Base-by-base conservation (phyloP, 768 basidiomycete species). In the Termitomyces sp. region DNA sequence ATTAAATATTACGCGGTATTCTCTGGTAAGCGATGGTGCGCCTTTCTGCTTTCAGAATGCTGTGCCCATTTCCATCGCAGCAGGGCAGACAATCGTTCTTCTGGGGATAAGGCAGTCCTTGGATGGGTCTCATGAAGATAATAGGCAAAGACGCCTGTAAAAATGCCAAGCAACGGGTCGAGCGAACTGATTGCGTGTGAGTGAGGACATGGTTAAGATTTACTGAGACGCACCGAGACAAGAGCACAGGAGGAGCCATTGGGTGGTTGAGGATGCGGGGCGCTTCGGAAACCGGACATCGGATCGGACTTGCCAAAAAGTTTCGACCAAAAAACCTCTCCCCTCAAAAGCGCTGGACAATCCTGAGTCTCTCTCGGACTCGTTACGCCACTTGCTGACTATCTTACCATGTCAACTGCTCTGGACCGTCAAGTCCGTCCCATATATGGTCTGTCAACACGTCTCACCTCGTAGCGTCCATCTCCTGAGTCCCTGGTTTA, bases 341-440 rank as follows among this genome's bases (percentile, higher is more conserved):
- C 35, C 16, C 14, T 16, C 9, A 40, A 40, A 28, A 57, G n/a
- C 30, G 36, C 20, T 23, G 26, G 43, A 46, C 46, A 49, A 30
- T 41, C 7, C 23, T 23, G 13, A 26, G 36, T 32, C 36, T 55
- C 16, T 54, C 20, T 32, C 7, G 32, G 50, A 20, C 20, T 50
- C 26, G 14, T 14, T 28, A 16, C 51, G 20, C 16, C 12, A 30
- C 26, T 35, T 5, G 5, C 38, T 6, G 16, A 20, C 36, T 49
- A 16, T 26, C 13, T 50, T 51, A 8, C 26, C 47, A 86, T 85
- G 79, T 82, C 86, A 57, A 74, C 78, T 61, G 85, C 88, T 51
- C 73, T 88, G 57, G 91, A 93, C 65, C 87, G 91, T 66, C 91
- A 93, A 75, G 83, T 93, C 70, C 86, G 87, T 62, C 90, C 88